phyloP scores from a whole-genome alignment of 371 early-diverging fungal species.

The Saksenaea oblongispora region DNA sequence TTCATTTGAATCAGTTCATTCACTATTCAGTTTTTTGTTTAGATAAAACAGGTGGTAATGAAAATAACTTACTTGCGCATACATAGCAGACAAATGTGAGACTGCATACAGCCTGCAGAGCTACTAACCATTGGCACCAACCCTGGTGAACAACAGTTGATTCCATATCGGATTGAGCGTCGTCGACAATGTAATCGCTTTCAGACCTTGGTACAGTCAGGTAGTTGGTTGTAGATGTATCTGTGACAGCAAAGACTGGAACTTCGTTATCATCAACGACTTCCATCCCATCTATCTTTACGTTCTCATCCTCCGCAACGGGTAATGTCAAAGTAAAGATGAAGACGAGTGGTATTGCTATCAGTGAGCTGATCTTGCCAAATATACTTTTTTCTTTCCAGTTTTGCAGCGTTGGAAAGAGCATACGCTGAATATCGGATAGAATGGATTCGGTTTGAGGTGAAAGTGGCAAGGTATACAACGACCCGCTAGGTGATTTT shows the following conservation, averaged over 20 bases:
- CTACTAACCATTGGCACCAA: conserved; percentile 51
- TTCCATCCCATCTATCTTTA: conserved; percentile 43
- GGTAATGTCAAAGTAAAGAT: conserved; percentile 62
- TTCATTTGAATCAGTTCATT: conserved; percentile 10
- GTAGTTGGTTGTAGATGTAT: conserved; percentile 12
- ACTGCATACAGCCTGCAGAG: conserved; percentile 37
- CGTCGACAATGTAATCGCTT: not conserved
- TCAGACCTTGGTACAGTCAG: conserved; percentile 24
- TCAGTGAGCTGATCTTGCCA: conserved; percentile 56
- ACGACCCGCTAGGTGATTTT: not conserved
- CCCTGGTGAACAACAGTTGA: conserved; percentile 3
- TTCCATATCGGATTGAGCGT: conserved; percentile 15
- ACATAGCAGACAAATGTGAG: conserved; percentile 42
- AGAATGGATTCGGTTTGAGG: not conserved
- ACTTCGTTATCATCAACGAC: conserved; percentile 11
- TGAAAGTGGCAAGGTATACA: not conserved
- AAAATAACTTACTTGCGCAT: conserved; percentile 32
- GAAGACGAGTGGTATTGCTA: conserved; percentile 59
- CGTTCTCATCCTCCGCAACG: conserved; percentile 50
- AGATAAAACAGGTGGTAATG: not conserved
- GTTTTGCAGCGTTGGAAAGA: conserved; percentile 58
- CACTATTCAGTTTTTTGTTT: conserved; percentile 11
- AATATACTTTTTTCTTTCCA: conserved; percentile 54
- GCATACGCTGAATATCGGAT: conserved; percentile 12
- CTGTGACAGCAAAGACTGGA: not conserved